Evolutionary conservation across 2,329 filamentous ascomycete species (phyloP).

Genomic region (Paecilomyces variotii): DNA sequence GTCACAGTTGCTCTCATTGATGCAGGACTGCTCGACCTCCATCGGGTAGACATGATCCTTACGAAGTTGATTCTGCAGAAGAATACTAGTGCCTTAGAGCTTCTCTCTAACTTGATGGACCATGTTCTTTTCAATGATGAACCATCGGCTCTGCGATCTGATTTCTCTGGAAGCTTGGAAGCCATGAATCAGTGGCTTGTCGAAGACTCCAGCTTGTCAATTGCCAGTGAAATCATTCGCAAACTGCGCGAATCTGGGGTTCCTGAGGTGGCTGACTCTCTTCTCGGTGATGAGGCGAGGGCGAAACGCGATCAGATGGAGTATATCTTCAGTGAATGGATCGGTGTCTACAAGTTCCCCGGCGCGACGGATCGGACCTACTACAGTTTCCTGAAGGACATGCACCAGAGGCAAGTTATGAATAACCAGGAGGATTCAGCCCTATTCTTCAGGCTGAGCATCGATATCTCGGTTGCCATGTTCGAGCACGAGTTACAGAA

Average conservation of each 20-base stretch:
- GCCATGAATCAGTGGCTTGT: constrained; percentile 73
- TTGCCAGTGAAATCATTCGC: constrained; percentile 63
- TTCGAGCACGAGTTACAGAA: constrained; percentile 64
- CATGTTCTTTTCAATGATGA: constrained; percentile 69
- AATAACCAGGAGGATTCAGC: constrained; percentile 67
- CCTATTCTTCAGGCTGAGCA: constrained; percentile 68
- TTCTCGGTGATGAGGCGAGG: constrained; percentile 48
- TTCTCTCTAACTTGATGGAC: constrained; percentile 73
- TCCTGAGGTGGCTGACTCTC: constrained; percentile 47
- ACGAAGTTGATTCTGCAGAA: constrained; percentile 64
- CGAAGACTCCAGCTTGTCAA: constrained; percentile 59
- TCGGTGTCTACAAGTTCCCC: constrained; percentile 70
- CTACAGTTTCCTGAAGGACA: constrained; percentile 72
- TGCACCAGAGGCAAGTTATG: constrained; percentile 67
- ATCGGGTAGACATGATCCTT: constrained; percentile 61
- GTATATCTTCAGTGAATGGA: constrained; percentile 95
- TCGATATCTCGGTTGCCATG: constrained; percentile 69
- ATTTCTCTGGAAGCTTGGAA: constrained; percentile 77
- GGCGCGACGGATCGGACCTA: constrained; percentile 65
- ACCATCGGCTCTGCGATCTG: constrained; percentile 70
- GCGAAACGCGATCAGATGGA: constrained; percentile 75
- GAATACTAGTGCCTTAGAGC: constrained; percentile 65
- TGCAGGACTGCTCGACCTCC: constrained; percentile 53
- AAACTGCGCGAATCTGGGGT: constrained; percentile 51
- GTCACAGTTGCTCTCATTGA: constrained; percentile 55